phyloP scores from a whole-genome alignment of 768 basidiomycete species.

The Mrakia gelida region DNA sequence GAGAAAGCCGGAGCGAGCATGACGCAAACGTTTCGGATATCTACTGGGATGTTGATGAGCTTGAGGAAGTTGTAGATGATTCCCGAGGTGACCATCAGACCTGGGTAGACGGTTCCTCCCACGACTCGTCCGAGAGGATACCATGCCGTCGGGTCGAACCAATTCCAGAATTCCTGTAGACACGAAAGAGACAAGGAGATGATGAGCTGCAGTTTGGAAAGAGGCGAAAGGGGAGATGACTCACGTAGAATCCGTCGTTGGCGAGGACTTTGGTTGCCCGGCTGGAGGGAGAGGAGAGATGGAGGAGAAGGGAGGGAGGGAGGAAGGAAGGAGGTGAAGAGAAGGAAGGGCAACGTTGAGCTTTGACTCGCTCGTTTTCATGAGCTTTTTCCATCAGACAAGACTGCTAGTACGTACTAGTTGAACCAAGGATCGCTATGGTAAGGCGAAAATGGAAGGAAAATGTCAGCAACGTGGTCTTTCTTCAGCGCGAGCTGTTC shows the following conservation, averaged over 20 bases:
- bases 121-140: conserved; percentile 98
- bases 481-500: conserved; percentile 15
- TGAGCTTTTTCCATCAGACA: neutral
- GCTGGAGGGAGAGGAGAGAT: conserved; percentile 49
- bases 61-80: conserved; percentile 91
- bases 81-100: conserved; percentile 95
- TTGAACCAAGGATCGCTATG: conserved; percentile 97
- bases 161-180: conserved; percentile 96
- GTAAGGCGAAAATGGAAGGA: neutral
- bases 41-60: conserved; percentile 85
- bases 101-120: conserved; percentile 96
- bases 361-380: neutral
- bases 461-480: neutral
- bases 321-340: conserved; percentile 32
- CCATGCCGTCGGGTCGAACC: conserved; percentile 99
- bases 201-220: neutral
- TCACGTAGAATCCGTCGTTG: conserved; percentile 88
- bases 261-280: conserved; percentile 90
- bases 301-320: neutral
- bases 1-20: conserved; percentile 95
- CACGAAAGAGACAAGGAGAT: neutral
- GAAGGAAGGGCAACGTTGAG: conserved; percentile 12
- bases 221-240: conserved; percentile 39
- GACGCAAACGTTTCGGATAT: conserved; percentile 95
- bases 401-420: conserved; percentile 60